These are phyloP conservation scores for Populus ilicifolia DNA, from an alignment of 345 rosid genomes.

Conservation along the genomic window DNA sequence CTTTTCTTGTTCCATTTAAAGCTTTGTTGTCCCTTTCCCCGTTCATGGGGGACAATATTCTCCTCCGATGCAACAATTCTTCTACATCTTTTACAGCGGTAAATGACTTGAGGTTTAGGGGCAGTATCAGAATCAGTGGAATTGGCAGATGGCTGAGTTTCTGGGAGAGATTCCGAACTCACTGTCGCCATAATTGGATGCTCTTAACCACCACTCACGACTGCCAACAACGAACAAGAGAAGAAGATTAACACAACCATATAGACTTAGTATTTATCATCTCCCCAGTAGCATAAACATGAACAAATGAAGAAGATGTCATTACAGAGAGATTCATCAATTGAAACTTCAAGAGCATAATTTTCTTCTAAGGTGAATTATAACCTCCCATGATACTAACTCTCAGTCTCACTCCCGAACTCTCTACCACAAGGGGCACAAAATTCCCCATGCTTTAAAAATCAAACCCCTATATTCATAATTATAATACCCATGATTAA, in stretches of 20 bases:
- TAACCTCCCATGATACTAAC: no score
- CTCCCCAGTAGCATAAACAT: neutral
- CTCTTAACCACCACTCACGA: neutral
- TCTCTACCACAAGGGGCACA: no score
- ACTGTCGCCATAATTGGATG: neutral
- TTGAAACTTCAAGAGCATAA: neutral
- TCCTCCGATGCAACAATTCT: slow-evolving; percentile 75
- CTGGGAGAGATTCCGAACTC: neutral
- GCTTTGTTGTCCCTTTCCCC: slow-evolving; percentile 67
- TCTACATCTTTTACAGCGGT: slow-evolving; percentile 80
- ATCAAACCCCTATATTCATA: no score
- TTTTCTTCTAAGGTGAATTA: no score
- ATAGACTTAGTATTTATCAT: neutral
- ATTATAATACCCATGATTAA: no score
- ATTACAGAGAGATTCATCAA: neutral
- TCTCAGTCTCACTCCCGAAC: no score
- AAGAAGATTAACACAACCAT: neutral
- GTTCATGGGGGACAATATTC: slow-evolving; percentile 57
- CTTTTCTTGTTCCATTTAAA: slow-evolving; percentile 78
- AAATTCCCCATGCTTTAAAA: no score
- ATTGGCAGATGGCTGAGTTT: slow-evolving; percentile 21
- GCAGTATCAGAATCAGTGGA: slow-evolving; percentile 21
- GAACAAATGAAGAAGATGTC: no score
- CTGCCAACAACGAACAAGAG: neutral
- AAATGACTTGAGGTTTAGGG: slow-evolving; percentile 48